These are phyloP conservation scores for Mycena chlorophos DNA, from an alignment of 768 basidiomycete species.

Conservation along the genomic window DNA sequence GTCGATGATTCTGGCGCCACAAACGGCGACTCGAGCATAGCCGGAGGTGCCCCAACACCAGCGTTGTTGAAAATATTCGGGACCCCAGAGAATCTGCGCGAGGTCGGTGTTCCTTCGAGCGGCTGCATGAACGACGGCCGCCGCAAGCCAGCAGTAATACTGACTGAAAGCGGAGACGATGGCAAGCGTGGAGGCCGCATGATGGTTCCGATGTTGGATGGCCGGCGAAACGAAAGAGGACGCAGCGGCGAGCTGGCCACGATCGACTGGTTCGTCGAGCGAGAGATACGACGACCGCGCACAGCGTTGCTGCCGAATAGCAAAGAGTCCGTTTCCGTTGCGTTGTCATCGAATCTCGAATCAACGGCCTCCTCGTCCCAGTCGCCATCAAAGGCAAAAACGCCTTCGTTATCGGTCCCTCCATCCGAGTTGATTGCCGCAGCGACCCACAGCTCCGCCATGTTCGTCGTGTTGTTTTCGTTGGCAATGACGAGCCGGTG, in stretches of 20 bases:
- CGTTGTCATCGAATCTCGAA: conserved; percentile 29
- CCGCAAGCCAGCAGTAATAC: too few species aligned
- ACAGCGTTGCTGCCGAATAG: neutral
- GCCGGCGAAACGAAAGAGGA: conserved; percentile 29
- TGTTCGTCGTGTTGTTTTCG: conserved; percentile 90
- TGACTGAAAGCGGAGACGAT: conserved; percentile 3
- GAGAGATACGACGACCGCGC: neutral
- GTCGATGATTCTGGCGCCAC: too few species aligned
- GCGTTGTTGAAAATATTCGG: conserved; percentile 83
- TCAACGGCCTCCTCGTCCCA: conserved; percentile 40
- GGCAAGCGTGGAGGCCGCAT: conserved; percentile 17
- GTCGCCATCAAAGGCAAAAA: conserved; percentile 55
- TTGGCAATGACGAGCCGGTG: conserved; percentile 91
- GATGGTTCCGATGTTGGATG: conserved; percentile 24
- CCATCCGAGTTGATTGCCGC: conserved; percentile 74
- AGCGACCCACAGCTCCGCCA: conserved; percentile 96
- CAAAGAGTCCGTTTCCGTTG: neutral
- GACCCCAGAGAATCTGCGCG: conserved; percentile 59
- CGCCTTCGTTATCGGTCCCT: conserved; percentile 79
- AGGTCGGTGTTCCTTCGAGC: conserved; percentile 37
- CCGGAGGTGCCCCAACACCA: conserved; percentile 79
- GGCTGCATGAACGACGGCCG: conserved; percentile 34
- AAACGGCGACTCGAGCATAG: conserved; percentile 69
- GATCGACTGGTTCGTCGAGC: neutral
- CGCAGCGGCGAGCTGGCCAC: conserved; percentile 9